A percentile compares a stretch with the other conserved stretches of the same genome.
Conservation (phyloP, 2,329 filamentous ascomycete genomes). For the Fusarium chuoi region DNA sequence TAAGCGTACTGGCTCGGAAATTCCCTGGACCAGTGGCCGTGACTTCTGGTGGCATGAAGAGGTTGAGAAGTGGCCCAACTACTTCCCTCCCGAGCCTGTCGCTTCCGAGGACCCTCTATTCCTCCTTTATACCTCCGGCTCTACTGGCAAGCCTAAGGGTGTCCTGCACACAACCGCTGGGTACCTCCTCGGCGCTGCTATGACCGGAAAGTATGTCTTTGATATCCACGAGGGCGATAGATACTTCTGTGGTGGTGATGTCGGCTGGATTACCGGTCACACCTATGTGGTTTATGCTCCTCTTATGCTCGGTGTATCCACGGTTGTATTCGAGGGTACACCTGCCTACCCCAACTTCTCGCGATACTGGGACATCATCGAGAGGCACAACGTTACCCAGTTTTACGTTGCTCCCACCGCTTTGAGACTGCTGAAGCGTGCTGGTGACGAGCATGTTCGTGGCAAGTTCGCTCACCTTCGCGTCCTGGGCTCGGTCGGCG, state of each 20-base stretch:
- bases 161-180: conserved; percentile 97
- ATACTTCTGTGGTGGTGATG: conserved; percentile 98
- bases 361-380: conserved; percentile 98
- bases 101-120: conserved; percentile 96
- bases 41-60: conserved; percentile 99
- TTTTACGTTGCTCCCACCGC: conserved; percentile 99
- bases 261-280: conserved; percentile 99
- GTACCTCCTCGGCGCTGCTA: conserved; percentile 91
- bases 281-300: conserved; percentile 98
- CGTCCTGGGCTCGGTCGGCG: conserved; percentile 92
- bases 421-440: conserved; percentile 91
- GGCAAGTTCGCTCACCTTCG: conserved; percentile 88
- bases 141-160: conserved; percentile 98
- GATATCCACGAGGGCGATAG: conserved; percentile 94
- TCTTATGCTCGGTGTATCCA: conserved; percentile 89
- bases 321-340: conserved; percentile 97
- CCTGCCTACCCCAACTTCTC: conserved; percentile 98
- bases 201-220: conserved; percentile 98
- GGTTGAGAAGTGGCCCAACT: conserved; percentile 94
- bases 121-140: conserved; percentile 97
- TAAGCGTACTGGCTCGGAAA: conserved; percentile 92
- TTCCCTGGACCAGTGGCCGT: conserved; percentile 88
- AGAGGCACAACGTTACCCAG: conserved; percentile 93
- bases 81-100: conserved; percentile 89
- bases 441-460: conserved; percentile 91